Evolutionary conservation across 2,329 filamentous ascomycete genomes (phyloP).

Genomic region (Anthostomella pinea): DNA sequence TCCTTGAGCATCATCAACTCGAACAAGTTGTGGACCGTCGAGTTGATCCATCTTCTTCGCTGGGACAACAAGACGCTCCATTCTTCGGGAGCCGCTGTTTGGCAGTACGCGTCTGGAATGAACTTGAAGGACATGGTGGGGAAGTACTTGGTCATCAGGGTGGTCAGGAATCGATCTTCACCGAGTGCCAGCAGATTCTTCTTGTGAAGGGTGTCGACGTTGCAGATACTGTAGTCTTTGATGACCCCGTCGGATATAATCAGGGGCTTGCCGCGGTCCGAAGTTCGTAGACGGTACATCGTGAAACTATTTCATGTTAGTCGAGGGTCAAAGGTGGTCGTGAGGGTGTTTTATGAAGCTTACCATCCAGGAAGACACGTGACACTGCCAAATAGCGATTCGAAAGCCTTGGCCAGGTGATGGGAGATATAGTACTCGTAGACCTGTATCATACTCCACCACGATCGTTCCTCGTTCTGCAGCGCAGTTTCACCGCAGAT

Average conservation of each 20-base stretch:
- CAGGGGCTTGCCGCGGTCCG: slow-evolving; percentile 88
- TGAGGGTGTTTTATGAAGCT: slow-evolving; percentile 40
- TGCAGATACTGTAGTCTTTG: slow-evolving; percentile 80
- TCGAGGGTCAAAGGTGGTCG: slow-evolving; percentile 30
- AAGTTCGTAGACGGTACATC: slow-evolving; percentile 95
- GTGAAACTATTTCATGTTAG: slow-evolving; percentile 67
- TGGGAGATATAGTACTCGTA: slow-evolving; percentile 99
- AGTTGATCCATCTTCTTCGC: slow-evolving; percentile 98
- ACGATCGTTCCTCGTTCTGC: slow-evolving; percentile 90
- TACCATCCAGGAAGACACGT: slow-evolving; percentile 99
- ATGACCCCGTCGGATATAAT: slow-evolving; percentile 91
- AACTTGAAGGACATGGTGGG: slow-evolving; percentile 96
- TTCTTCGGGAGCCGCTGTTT: slow-evolving; percentile 88
- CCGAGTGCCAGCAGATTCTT: slow-evolving; percentile 78
- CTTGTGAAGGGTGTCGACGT: slow-evolving; percentile 91
- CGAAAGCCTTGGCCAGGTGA: slow-evolving; percentile 93
- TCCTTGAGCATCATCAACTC: slow-evolving; percentile 89
- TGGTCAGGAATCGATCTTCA: slow-evolving; percentile 86
- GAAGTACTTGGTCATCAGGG: slow-evolving; percentile 97
- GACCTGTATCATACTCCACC: slow-evolving; percentile 99
- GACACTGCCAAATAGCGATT: slow-evolving; percentile 95
- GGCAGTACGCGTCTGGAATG: slow-evolving; percentile 85
- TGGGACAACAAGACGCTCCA: slow-evolving; percentile 97
- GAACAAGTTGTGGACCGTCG: slow-evolving; percentile 92
- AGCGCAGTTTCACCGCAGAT: slow-evolving; percentile 97